Evolutionary conservation across 2,329 filamentous ascomycete genomes (phyloP), one percentile per base, ranked within the genome.

Genomic region (Metarhizium album): DNA sequence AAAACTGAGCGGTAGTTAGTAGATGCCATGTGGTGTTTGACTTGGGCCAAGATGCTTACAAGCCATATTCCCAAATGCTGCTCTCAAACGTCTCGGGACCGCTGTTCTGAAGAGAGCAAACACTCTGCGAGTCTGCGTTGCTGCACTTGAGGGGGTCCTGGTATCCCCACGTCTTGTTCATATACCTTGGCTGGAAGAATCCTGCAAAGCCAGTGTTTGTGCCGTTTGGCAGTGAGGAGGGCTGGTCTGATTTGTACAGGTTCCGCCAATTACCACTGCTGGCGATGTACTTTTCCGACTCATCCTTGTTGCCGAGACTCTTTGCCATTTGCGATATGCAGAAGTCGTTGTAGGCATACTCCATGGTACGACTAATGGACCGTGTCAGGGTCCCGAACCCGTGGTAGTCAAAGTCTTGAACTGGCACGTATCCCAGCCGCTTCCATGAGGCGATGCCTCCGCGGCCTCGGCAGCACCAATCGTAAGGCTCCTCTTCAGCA

Each of bases 341-440:
- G 58, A 80, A 90, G 66, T 90, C 86, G 55, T 90, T 81, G 64
- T 90, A 90, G 6, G 83, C 79, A 62, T 90, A 90, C 62, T 90
- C 86, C 1, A 90, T 76, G 0, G 85, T 89, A 7, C 86, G 74
- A 1, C 82, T 87, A 24, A 90, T 76, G 54, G 78, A 83, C 6
- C 86, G 74, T 0, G 86, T 88, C 63, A 85, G 76, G 0, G 81
- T 80, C 0, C 86, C 86, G n/a, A 80, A 77, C 2, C 83, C 84
- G 52, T 72, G 72, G 62, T 71, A 70, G 62, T 90, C 85, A 50
- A 80, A 80, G 54, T 89, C 83, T 52, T 84, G 75, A 0, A 77
- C 76, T 0, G 86, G 86, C 14, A 90, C 84, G 61, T 87, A 90
- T 1, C 81, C 78, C 0, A 88, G 71, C 0, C 59, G 66, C 59